Evolutionary conservation across 176 grass and related monocot genomes (phyloP), one percentile per base, ranked within the genome.

Genomic region (Coix lacrymajobi): DNA sequence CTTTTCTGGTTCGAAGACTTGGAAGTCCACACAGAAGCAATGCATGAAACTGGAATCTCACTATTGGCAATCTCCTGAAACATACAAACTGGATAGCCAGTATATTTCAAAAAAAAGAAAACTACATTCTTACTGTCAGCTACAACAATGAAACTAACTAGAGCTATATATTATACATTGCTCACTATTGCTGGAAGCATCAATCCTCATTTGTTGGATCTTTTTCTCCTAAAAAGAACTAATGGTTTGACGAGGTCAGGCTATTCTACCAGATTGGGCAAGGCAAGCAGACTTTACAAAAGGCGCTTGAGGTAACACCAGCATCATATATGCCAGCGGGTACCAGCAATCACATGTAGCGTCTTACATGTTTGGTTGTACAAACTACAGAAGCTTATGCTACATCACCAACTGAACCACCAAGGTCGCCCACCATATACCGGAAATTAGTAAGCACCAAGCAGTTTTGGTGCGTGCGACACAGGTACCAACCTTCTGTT

Each of bases 71-170:
- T 33, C 13, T 77, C 34, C 28, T 32, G 28, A 34, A 69, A 78
- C 68, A 76, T 85, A 85, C 83, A 85, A 46, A 60, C 28, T 33
- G 83, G 25, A 85, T 22, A 77, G 33, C 62, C 48, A 61, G 63
- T 68, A 46, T 15, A 63, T 30, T 15, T 28, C 3, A 19, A 3
- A 51, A 48, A 48, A 29, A 38, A 49, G 22, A 29, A 66, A 22
- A 20, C 37, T 78, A 49, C 83, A 85, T 33, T 69, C 75, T 78
- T 85, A 78, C 70, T 71, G 64, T 85, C 83, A 62, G 51, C 83
- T 71, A 85, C 83, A 69, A 8, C 83, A 85, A 79, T 85, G 54
- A 48, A 62, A 40, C 83, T 78, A 78, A 85, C 83, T 78, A 78
- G 71, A 71, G 38, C 83, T 85, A 85, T 71, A 62, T 85, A 85